A percentile compares a stretch with the other conserved stretches of the same genome.
phyloP scores from a whole-genome alignment of 2,329 filamentous ascomycete genomes.

The Claviceps humidiphila region DNA sequence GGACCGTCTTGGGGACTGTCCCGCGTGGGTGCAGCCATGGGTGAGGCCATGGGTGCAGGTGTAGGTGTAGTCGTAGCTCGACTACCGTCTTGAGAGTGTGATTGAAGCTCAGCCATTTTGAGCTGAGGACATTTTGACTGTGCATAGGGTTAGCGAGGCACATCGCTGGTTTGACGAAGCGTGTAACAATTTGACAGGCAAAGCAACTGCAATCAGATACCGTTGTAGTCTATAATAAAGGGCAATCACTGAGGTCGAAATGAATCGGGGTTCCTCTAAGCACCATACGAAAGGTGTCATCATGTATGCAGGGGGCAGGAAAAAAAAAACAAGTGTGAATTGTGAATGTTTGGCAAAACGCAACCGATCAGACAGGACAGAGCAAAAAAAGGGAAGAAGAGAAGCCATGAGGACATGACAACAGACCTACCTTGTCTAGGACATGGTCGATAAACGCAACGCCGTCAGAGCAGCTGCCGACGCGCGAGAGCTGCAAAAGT shows the following conservation, averaged over 20 bases:
- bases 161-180: not conserved
- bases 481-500: not conserved
- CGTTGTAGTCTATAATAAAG: conserved; percentile 81
- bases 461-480: conserved; percentile 1
- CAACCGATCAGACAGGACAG: no score
- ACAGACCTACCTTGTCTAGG: conserved; percentile 17
- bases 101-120: conserved; percentile 30
- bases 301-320: conserved; percentile 21
- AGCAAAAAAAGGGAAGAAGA: not conserved
- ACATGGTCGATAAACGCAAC: conserved; percentile 13
- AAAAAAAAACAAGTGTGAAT: not conserved
- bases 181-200: not conserved
- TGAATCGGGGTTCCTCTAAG: conserved; percentile 44
- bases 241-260: conserved; percentile 47
- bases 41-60: no score
- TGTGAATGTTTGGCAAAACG: not conserved
- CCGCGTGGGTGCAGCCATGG: conserved; percentile 8
- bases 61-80: not conserved
- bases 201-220: conserved; percentile 63
- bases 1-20: conserved; percentile 5
- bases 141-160: not conserved
- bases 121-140: conserved; percentile 34
- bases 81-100: conserved; percentile 10
- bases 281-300: conserved; percentile 46
- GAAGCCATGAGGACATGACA: not conserved